phyloP scores from a whole-genome alignment of 2,329 filamentous ascomycete genomes.

The Hypoxylon sp. region DNA sequence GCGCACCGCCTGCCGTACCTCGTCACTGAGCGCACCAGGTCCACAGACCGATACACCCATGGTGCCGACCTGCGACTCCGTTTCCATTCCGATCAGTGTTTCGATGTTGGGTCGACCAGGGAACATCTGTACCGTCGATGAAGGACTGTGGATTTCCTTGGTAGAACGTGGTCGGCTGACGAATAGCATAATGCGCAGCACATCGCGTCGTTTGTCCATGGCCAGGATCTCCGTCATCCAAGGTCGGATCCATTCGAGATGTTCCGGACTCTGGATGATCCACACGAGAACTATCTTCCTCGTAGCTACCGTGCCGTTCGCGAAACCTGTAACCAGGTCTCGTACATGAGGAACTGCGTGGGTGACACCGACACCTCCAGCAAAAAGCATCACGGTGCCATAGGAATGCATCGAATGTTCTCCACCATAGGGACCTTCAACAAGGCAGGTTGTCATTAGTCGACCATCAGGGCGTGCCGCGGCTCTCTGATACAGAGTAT shows the following conservation, averaged over 20 bases:
- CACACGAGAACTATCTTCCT: constrained; percentile 80
- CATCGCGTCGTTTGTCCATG: constrained; percentile 79
- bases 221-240: constrained; percentile 86
- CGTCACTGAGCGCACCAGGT: constrained; percentile 78
- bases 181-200: constrained; percentile 81
- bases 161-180: constrained; percentile 79
- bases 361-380: constrained; percentile 83
- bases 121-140: constrained; percentile 85
- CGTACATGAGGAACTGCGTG: constrained; percentile 82
- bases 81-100: constrained; percentile 77
- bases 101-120: constrained; percentile 81
- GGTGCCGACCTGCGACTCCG: constrained; percentile 78
- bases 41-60: constrained; percentile 82
- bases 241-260: constrained; percentile 84
- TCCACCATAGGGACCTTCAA: constrained; percentile 83
- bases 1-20: constrained; percentile 76
- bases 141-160: constrained; percentile 84
- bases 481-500: constrained; percentile 75
- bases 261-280: constrained; percentile 83
- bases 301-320: constrained; percentile 75
- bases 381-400: constrained; percentile 82
- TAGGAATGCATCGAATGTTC: constrained; percentile 78
- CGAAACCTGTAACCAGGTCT: constrained; percentile 76
- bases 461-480: constrained; percentile 69
- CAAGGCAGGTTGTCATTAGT: constrained; percentile 72